phyloP scores from a whole-genome alignment of 2,329 filamentous ascomycete genomes.

The Cladosporium sp. region DNA sequence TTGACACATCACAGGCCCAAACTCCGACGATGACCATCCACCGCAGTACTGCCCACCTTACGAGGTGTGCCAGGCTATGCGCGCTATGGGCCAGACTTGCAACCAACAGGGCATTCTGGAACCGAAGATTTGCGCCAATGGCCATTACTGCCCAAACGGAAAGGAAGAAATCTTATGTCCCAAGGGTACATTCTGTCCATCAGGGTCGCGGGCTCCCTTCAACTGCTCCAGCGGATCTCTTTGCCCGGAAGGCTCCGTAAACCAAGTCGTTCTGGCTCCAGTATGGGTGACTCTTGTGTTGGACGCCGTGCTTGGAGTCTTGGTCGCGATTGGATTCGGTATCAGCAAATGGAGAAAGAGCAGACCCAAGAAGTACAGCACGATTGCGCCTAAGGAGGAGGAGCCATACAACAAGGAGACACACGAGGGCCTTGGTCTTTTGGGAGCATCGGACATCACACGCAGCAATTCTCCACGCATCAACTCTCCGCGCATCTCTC shows the following conservation, averaged over 20 bases:
- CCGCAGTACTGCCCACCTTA: constrained; percentile 30
- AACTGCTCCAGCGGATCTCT: constrained; percentile 44
- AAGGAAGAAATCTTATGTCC: constrained; percentile 42
- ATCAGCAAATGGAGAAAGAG: constrained; percentile 35
- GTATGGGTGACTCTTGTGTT: constrained; percentile 39
- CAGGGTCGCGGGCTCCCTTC: constrained; percentile 45
- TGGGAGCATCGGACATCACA: background rate
- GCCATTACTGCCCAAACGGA: constrained; percentile 45
- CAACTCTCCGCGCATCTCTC: constrained; percentile 13
- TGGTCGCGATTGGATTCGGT: constrained; percentile 32
- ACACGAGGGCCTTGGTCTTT: constrained; percentile 25
- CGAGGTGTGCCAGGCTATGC: constrained; percentile 21
- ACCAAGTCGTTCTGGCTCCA: constrained; percentile 43
- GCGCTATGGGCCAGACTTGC: constrained; percentile 22
- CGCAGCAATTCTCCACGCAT: constrained; percentile 9
- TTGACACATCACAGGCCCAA: constrained; percentile 19
- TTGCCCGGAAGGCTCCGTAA: constrained; percentile 43
- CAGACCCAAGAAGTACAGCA: constrained; percentile 24
- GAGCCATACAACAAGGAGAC: background rate
- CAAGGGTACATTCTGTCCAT: constrained; percentile 48
- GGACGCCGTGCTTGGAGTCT: constrained; percentile 39
- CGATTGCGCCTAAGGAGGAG: constrained; percentile 13
- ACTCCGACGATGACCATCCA: constrained; percentile 23
- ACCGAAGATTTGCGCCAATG: constrained; percentile 47
- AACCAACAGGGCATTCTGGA: constrained; percentile 40